phyloP scores from a whole-genome alignment of 2,329 filamentous ascomycete genomes.

The Cadophora gregata region DNA sequence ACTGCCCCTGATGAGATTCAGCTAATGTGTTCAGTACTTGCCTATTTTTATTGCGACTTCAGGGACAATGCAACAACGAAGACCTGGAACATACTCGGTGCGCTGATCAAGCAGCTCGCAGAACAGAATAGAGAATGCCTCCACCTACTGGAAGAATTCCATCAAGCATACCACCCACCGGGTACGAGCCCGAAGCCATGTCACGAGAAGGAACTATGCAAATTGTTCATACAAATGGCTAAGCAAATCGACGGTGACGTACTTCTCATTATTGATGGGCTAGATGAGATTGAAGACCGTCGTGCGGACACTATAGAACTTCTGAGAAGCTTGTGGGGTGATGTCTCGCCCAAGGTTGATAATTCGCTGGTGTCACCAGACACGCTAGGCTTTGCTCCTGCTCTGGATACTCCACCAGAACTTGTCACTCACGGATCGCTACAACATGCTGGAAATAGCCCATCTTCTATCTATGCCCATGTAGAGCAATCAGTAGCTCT shows the following conservation, averaged over 20 bases:
- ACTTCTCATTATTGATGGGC: not conserved
- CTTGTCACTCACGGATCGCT: no score
- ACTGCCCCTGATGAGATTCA: no score
- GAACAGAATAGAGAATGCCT: not conserved
- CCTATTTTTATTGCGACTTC: not conserved
- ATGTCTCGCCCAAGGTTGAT: no score
- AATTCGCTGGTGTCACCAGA: not conserved
- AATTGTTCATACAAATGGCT: not conserved
- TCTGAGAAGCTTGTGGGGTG: not conserved
- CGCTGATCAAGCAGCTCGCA: not conserved
- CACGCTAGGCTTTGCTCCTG: not conserved
- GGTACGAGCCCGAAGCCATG: not conserved
- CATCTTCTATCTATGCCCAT: no score
- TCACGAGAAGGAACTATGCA: not conserved
- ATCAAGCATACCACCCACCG: not conserved
- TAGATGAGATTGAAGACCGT: not conserved
- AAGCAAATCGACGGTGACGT: not conserved
- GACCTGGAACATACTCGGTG: not conserved
- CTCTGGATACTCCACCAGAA: no score
- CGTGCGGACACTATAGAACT: not conserved
- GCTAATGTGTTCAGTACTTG: not conserved
- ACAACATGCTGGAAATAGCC: no score
- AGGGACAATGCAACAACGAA: not conserved
- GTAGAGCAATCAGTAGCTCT: no score
- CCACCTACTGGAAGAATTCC: not conserved